These are phyloP conservation scores for Pelomyxa schiedti DNA, from an alignment of 78 protist genomes.

Conservation along the genomic window DNA sequence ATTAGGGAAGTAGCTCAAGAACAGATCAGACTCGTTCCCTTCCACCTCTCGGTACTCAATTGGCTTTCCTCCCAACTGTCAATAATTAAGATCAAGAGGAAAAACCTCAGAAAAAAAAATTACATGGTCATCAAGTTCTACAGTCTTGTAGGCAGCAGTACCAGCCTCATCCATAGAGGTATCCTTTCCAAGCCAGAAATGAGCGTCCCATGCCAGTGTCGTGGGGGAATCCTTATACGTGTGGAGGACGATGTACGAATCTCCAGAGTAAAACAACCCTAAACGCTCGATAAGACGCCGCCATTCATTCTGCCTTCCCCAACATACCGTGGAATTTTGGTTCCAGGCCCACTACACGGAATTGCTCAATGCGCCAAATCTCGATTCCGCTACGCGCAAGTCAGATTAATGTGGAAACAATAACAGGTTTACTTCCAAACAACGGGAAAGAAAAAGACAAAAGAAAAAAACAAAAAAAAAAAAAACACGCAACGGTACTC, in stretches of 20 bases:
- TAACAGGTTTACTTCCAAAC: background rate
- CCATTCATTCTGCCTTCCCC: background rate
- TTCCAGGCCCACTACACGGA: constrained; percentile 12
- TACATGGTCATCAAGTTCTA: constrained; percentile 63
- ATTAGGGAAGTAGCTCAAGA: constrained; percentile 13
- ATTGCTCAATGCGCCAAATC: constrained; percentile 42
- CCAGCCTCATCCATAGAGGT: constrained; percentile 65
- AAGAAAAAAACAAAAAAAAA: background rate
- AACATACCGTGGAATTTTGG: constrained; percentile 10
- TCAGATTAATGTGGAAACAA: background rate
- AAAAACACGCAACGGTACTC: background rate
- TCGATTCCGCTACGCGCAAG: constrained; percentile 4
- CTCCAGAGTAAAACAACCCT: constrained; percentile 55
- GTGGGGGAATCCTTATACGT: constrained; percentile 7
- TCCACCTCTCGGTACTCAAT: constrained; percentile 32
- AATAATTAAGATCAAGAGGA: background rate
- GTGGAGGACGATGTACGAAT: constrained; percentile 61
- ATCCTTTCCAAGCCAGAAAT: constrained; percentile 67
- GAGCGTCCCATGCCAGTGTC: constrained; percentile 2
- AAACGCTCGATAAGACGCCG: background rate
- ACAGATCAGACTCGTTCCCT: constrained; percentile 9
- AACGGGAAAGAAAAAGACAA: background rate
- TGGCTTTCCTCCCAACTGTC: constrained; percentile 22
- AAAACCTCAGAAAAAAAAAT: background rate
- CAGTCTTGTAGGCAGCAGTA: constrained; percentile 71